These are phyloP conservation scores for Macadamia integrifolia DNA, from an alignment of 164 flowering plant species.

Conservation along the genomic window DNA sequence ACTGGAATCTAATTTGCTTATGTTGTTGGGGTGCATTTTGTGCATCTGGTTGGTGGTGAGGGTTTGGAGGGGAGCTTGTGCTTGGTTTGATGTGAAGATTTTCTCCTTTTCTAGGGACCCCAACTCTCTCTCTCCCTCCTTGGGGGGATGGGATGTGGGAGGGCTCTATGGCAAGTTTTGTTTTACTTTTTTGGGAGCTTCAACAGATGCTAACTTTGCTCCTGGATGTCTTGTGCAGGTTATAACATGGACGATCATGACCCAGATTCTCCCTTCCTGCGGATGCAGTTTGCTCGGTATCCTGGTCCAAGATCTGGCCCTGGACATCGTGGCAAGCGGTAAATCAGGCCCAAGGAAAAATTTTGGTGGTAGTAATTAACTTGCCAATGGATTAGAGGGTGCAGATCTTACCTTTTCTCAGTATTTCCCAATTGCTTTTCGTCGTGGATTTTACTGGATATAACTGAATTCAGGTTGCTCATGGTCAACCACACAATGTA, in stretches of 20 bases:
- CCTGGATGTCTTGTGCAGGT: conserved; percentile 30
- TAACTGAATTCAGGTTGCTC: conserved; percentile 3
- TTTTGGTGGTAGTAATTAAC: neutral
- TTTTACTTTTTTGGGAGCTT: neutral
- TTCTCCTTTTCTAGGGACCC: neutral
- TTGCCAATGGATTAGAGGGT: conserved; percentile 1
- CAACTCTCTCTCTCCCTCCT: neutral
- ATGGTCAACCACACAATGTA: too few relatives aligned
- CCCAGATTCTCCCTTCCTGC: conserved; percentile 42
- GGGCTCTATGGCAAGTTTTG: neutral
- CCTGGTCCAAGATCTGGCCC: conserved; percentile 57
- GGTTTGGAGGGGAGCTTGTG: neutral
- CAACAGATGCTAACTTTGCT: conserved; percentile 2
- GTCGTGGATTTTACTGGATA: neutral
- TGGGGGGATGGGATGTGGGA: too few relatives aligned
- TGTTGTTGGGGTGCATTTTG: neutral
- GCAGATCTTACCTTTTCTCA: neutral
- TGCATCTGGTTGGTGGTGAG: neutral
- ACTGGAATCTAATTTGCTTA: too few relatives aligned
- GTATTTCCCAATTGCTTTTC: neutral
- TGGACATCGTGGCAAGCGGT: conserved; percentile 44
- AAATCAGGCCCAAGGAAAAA: conserved; percentile 3
- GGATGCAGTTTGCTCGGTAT: conserved; percentile 62
- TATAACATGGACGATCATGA: conserved; percentile 60
- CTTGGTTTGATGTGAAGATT: neutral